Evolutionary conservation across 768 basidiomycete genomes (phyloP), one percentile per base, ranked within the genome.

Genomic region (Xanthoconium purpureum): DNA sequence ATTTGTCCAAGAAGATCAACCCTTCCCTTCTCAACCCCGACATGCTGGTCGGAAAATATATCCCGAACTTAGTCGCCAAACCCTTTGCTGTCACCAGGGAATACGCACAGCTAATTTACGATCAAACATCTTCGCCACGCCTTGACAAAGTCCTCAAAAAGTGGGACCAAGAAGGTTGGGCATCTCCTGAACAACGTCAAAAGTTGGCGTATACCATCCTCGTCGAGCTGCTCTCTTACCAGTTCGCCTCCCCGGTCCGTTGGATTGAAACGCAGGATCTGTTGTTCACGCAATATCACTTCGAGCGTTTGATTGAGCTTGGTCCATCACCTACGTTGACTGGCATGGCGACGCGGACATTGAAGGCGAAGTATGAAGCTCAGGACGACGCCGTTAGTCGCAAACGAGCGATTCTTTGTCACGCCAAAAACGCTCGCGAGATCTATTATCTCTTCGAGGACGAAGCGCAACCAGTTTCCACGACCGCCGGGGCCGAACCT

Each of bases 251-350:
- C 1, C 95, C 97, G 8, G 96, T 99, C 18, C 89, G 95, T 48
- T 99, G 97, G 97, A 99, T 99, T 65, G 91, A 98, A 77, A 99
- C 96, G 0, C 97, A 99, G 70, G 97, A 99, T 66, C 81, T 90
- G 28, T 81, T 99, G 54, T 99, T 99, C 78, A 82, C 80, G 11
- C 73, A 85, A 10, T 97, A 85, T 78, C 78, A 79, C 44, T 97
- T 97, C 66, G 96, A 98, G 73, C 87, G 97, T 15, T 80, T 98
- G 65, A 88, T 99, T 65, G 97, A 99, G 71, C 77, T 99, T 50
- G 97, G 97, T 33, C 97, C 97, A 39, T 94, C 94, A 5, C 97
- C 97, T 2, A 98, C 94, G 11, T 81, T 99, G 52, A 93, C 92
- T 11, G 96, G 94, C 35, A 96, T 96, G 94, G 94, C 94, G 1